Conservation (phyloP, 129 eudicot genomes). For the carrot (Daucus carota) region DNA sequence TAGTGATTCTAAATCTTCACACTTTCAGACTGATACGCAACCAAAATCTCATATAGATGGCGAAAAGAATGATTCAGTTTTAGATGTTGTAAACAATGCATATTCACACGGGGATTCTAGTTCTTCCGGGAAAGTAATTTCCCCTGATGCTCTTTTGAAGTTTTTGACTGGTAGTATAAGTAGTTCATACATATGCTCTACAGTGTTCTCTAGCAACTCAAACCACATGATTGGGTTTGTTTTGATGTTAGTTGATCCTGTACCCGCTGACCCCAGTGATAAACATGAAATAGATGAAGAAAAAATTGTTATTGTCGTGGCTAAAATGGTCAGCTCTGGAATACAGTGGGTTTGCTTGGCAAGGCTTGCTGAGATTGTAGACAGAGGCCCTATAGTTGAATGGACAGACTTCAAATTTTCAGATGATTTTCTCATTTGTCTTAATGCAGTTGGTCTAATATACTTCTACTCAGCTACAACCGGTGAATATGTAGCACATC, state of each 20-base stretch:
- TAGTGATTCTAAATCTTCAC: slow-evolving; percentile 35
- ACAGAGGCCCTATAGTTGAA: slow-evolving; percentile 35
- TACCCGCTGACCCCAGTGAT: slow-evolving; percentile 19
- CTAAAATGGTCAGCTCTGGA: slow-evolving; percentile 53
- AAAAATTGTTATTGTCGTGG: slow-evolving; percentile 47
- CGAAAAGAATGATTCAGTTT: slow-evolving; percentile 8
- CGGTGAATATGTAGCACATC: slow-evolving; percentile 52
- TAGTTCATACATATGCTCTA: slow-evolving; percentile 49
- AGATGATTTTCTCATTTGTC: slow-evolving; percentile 68
- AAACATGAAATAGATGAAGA: slow-evolving; percentile 22
- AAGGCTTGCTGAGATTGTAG: slow-evolving; percentile 49
- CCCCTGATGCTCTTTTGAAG: slow-evolving; percentile 10
- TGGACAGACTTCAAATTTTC: slow-evolving; percentile 76
- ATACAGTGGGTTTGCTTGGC: slow-evolving; percentile 73
- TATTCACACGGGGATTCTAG: neutral
- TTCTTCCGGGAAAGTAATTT: neutral
- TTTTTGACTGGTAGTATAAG: slow-evolving; percentile 20
- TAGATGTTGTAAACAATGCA: neutral
- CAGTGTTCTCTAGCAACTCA: slow-evolving; percentile 60
- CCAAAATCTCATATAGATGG: slow-evolving; percentile 19
- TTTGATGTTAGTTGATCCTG: slow-evolving; percentile 17
- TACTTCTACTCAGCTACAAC: slow-evolving; percentile 44
- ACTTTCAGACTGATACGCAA: slow-evolving; percentile 26
- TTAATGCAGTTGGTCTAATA: slow-evolving; percentile 51
- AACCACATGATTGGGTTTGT: slow-evolving; percentile 68